These are phyloP conservation scores for Cladosporium sp. DNA, from an alignment of 2,329 filamentous ascomycete species.

Conservation along the genomic window DNA sequence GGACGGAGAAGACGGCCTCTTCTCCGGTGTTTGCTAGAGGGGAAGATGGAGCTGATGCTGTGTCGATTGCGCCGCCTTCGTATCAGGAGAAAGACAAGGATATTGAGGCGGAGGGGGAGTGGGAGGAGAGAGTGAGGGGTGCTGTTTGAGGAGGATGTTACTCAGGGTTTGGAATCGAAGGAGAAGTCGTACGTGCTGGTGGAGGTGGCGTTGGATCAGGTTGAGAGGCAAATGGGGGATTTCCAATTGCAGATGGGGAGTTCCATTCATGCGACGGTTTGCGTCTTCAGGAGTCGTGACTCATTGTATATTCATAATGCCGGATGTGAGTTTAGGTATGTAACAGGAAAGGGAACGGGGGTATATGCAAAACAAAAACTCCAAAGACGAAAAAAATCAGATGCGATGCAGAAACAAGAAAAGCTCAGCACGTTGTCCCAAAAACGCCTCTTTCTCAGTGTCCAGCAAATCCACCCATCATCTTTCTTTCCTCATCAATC, in stretches of 20 bases:
- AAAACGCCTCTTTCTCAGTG: neutral
- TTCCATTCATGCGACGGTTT: neutral
- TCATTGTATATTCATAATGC: neutral
- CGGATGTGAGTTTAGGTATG: neutral
- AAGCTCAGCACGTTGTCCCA: neutral
- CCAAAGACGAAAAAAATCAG: neutral
- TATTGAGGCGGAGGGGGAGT: neutral
- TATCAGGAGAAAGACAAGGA: neutral
- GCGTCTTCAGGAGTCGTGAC: neutral
- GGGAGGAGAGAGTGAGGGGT: neutral
- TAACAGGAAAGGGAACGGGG: neutral
- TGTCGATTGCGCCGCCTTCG: neutral
- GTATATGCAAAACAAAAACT: neutral
- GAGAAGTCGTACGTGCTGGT: neutral
- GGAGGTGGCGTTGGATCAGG: neutral
- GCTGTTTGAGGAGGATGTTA: neutral
- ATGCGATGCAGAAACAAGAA: neutral
- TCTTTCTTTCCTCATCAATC: slow-evolving; percentile 26
- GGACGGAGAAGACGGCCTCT: neutral
- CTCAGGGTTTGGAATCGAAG: neutral
- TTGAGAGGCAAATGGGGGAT: neutral
- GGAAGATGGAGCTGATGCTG: neutral
- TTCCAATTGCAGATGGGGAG: neutral
- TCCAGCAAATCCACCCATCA: neutral
- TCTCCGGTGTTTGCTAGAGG: neutral